These are phyloP conservation scores for Hyphodiscus sp. DNA, from an alignment of 2,329 filamentous ascomycete genomes.

Conservation along the genomic window DNA sequence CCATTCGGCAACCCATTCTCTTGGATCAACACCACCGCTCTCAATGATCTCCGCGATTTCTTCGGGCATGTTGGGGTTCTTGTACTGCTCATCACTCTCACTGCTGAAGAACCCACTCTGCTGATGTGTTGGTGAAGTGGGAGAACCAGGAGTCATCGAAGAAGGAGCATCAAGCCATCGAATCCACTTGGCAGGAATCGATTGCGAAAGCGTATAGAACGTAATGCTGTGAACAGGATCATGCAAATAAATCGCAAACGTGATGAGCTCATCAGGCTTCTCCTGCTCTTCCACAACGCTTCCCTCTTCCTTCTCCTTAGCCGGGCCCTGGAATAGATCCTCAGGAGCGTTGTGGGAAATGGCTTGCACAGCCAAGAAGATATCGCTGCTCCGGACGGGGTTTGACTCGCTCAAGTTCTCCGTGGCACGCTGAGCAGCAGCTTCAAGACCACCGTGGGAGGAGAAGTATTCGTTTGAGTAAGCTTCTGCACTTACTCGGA, in stretches of 20 bases:
- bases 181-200: conserved; percentile 78
- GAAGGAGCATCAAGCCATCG: conserved; percentile 79
- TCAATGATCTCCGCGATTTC: conserved; percentile 84
- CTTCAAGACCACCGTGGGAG: conserved; percentile 69
- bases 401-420: conserved; percentile 77
- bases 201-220: conserved; percentile 77
- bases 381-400: conserved; percentile 84
- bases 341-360: conserved; percentile 59
- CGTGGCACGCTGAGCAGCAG: conserved; percentile 71
- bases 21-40: conserved; percentile 70
- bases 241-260: conserved; percentile 72
- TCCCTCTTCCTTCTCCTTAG: conserved; percentile 49
- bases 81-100: conserved; percentile 42
- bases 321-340: conserved; percentile 59
- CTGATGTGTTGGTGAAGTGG: conserved; percentile 23
- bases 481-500: conserved; percentile 78
- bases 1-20: conserved; percentile 98
- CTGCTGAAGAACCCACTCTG: conserved; percentile 30
- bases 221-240: conserved; percentile 90
- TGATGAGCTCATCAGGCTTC: conserved; percentile 53
- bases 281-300: conserved; percentile 45
- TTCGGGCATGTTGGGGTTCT: conserved; percentile 56
- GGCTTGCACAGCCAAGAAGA: conserved; percentile 93
- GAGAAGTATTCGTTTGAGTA: conserved; percentile 84
- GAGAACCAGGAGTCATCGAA: conserved; percentile 44